Conservation (phyloP, 441 rosid species). For the Codiaeum variegatum region DNA sequence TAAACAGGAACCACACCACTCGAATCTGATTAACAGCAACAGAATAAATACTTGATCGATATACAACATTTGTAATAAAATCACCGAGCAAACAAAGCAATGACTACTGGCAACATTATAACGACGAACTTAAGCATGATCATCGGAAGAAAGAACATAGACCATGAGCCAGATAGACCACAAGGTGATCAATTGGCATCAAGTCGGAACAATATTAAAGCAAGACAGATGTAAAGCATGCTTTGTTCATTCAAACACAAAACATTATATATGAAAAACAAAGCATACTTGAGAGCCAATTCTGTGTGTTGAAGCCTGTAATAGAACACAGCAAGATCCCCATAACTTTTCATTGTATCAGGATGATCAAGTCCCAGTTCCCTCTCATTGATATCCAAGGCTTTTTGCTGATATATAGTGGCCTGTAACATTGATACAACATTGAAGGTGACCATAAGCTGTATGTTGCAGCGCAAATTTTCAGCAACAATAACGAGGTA, state of each 20-base stretch:
- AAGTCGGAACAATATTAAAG: background rate
- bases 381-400: slow-evolving; percentile 91
- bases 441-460: slow-evolving; percentile 12
- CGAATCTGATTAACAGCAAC: background rate
- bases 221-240: background rate
- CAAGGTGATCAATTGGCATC: background rate
- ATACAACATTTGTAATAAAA: background rate
- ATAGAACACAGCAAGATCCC: slow-evolving; percentile 71
- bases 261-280: background rate
- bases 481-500: slow-evolving; percentile 7
- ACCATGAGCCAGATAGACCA: background rate
- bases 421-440: slow-evolving; percentile 38
- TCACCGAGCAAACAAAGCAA: background rate
- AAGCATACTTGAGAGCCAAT: slow-evolving; percentile 58
- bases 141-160: background rate
- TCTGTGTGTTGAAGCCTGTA: slow-evolving; percentile 75
- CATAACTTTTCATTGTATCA: no score
- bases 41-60: background rate
- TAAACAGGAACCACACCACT: background rate
- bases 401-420: slow-evolving; percentile 86
- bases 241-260: slow-evolving; percentile 1
- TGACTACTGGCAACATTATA: background rate
- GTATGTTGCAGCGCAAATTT: background rate
- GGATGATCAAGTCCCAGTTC: slow-evolving; percentile 93
- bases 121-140: background rate